Evolutionary conservation across 129 eudicot genomes (phyloP), one percentile per base, ranked within the genome.

Genomic region (Lonicera japonica): DNA sequence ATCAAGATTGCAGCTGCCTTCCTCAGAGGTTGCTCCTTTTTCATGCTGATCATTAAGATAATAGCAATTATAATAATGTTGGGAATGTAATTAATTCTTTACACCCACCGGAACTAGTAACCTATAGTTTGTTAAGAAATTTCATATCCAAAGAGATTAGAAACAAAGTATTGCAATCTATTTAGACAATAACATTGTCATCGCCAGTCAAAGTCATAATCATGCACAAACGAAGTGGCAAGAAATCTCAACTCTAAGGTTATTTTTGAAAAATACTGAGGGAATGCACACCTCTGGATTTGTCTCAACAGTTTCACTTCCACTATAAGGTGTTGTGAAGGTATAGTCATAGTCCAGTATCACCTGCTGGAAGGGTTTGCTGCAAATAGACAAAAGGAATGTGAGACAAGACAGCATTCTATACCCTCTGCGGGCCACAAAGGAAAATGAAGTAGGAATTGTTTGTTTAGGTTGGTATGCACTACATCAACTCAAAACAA

Each of bases 321-420:
- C 98, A 85, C 80, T 68, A 72, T 92, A 92, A 60, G 98, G 96
- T 25, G 98, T 92, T 43, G 98, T 92, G 80, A 85, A 92, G 45
- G 98, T 92, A 73, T 92, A 92, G 70, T 92, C 98, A 58, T 92
- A 92, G 71, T 92, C 96, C 54, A 92, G 80, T 67, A 92, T 82
- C 72, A 92, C 87, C 77, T 92, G 82, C 82, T 92, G 79, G 47
- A 78, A 78, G 7, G 90, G 95, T 64, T 92, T 78, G 80, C 96
- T 84, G 88, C 91, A 74, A 56, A 70, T 22, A 53, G 50, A 67
- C 43, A 62, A 66, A 77, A 64, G 16, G 24, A 76, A 15, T 16
- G 38, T 43, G 43, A 58, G 22, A 25, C 50, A 73, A 40, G 22
- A 64, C 20, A 11, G 54, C 58, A 9, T 25, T 36, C 48, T 15